Base-by-base conservation (phyloP, 202 grass and related monocot species). In the Thinopyrum obtusiflorum region DNA sequence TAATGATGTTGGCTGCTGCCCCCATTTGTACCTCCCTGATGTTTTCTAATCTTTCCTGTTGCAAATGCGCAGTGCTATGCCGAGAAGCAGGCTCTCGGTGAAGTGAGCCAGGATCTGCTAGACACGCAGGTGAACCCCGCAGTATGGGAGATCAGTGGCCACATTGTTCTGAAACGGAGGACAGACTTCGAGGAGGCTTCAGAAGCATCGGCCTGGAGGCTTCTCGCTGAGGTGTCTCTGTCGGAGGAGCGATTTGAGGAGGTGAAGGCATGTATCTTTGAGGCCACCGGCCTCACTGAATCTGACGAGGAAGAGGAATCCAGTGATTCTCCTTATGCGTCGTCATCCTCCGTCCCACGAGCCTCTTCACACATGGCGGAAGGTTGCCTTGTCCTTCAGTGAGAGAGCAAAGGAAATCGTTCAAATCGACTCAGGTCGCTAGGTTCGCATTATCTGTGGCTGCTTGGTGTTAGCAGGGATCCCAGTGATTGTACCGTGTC, bases 101-200 rank as follows among this genome's bases (percentile, higher is more conserved):
- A 94, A 79, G 92, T 92, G 72, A 86, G 85, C 78, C 89, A 89
- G 86, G 89, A 94, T 47, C 55, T 94, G 62, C 77, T 94, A 18
- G 89, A 94, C 63, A 94, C 92, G 61, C 92, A 94, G 78, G 92
- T 94, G 77, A 94, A 94, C 79, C 92, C 92, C 11, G 92, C 92
- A 25, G 89, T 88, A 2, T 94, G 92, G 92, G 92, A 94, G 88
- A 94, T 94, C 31, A 92, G 92, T 37, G 92, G 92, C n/a, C 92
- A 94, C 62, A 94, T 94, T 44, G 92, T 94, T 57, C 82, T 94
- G 32, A 94, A 94, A 76, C 78, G 76, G 57, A 89, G 79, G 81
- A 68, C 62, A 8, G 92, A 94, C 81, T 94, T 86, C 28, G 89
- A 92, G 1, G 89, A 94, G 79, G 92, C 92, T 20, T 90, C 92